Evolutionary conservation across 2,329 filamentous ascomycete genomes (phyloP).

Genomic region (Parastagonospora nodorum): DNA sequence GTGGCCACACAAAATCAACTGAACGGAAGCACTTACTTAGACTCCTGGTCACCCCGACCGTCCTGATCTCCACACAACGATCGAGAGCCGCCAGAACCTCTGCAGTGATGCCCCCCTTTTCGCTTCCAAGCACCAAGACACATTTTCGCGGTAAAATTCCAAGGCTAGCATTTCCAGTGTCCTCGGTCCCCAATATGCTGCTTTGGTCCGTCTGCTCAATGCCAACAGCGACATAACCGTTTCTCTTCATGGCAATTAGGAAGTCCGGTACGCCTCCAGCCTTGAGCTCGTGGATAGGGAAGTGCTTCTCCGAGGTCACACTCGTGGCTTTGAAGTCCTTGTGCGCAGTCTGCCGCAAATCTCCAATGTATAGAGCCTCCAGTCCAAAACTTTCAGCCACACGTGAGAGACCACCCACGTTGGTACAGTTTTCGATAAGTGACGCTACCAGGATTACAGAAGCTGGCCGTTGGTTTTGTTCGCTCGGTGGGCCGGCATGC

Average conservation of each 20-base stretch:
- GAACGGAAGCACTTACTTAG: slow-evolving; percentile 42
- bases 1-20: not conserved
- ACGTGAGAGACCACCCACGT: slow-evolving; percentile 57
- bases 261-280: slow-evolving; percentile 42
- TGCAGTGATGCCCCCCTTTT: slow-evolving; percentile 57
- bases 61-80: slow-evolving; percentile 58
- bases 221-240: slow-evolving; percentile 57
- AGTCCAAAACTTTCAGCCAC: slow-evolving; percentile 59
- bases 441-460: slow-evolving; percentile 56
- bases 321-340: slow-evolving; percentile 57
- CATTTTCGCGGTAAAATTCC: slow-evolving; percentile 45
- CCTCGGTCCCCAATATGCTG: slow-evolving; percentile 48
- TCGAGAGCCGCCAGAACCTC: slow-evolving; percentile 56
- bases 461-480: slow-evolving; percentile 28
- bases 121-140: slow-evolving; percentile 56
- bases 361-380: slow-evolving; percentile 51
- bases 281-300: slow-evolving; percentile 51
- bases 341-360: slow-evolving; percentile 47
- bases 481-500: slow-evolving; percentile 17
- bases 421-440: slow-evolving; percentile 56
- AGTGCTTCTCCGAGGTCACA: slow-evolving; percentile 56
- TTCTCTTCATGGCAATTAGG: slow-evolving; percentile 48
- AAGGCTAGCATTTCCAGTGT: slow-evolving; percentile 11
- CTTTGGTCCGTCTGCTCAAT: slow-evolving; percentile 61
- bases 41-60: slow-evolving; percentile 58